phyloP scores from a whole-genome alignment of 176 grass and related monocot species.

The Eleusine indica region DNA sequence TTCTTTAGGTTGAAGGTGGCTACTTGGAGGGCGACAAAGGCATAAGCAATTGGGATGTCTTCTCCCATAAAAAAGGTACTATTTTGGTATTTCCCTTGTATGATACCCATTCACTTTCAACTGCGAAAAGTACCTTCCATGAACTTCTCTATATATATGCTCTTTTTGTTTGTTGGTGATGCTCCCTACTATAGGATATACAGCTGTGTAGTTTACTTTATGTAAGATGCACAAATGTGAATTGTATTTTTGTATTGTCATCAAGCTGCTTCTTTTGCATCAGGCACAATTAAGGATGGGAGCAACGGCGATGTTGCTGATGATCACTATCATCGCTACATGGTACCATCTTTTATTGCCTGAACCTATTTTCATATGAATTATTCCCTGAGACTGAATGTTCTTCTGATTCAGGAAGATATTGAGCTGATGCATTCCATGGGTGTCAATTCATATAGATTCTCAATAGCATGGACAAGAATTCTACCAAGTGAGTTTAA shows the following conservation, averaged over 20 bases:
- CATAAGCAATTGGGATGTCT: conserved; percentile 82
- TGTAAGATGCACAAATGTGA: too few species aligned
- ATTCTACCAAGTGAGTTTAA: conserved; percentile 65
- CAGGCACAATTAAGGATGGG: conserved; percentile 50
- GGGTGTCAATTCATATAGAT: conserved; percentile 69
- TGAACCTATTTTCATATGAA: too few species aligned
- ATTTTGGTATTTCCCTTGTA: neutral
- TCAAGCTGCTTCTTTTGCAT: neutral
- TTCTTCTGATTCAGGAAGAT: conserved; percentile 51
- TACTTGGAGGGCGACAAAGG: conserved; percentile 75
- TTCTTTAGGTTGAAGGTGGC: conserved; percentile 68
- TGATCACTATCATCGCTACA: conserved; percentile 72
- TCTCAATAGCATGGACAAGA: conserved; percentile 79
- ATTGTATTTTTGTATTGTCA: too few species aligned
- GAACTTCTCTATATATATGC: too few species aligned
- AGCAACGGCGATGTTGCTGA: conserved; percentile 58
- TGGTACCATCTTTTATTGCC: conserved; percentile 24
- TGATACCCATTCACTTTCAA: too few species aligned
- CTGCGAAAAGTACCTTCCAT: too few species aligned
- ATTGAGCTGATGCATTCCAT: conserved; percentile 56
- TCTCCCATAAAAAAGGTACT: conserved; percentile 48
- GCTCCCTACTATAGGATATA: too few species aligned
- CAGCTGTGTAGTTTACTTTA: too few species aligned
- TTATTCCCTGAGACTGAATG: too few species aligned
- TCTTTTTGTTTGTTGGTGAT: too few species aligned